Evolutionary conservation across 2,329 filamentous ascomycete genomes (phyloP).

Genomic region (Pseudocercospora macadamiae): DNA sequence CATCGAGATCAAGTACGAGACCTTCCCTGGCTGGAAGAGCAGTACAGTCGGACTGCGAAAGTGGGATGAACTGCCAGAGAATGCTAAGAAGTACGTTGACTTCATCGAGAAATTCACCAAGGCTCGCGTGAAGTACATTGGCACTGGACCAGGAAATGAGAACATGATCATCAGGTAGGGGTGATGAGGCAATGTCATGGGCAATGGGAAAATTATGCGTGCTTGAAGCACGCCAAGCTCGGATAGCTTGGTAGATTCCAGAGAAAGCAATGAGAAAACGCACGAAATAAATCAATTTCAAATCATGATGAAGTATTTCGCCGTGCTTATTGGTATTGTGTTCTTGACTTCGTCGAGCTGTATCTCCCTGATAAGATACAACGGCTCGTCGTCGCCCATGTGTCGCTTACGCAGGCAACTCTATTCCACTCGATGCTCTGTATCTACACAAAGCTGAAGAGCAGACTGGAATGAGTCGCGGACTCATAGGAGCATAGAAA

Average conservation of each 20-base stretch:
- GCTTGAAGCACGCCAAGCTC: constrained; percentile 1
- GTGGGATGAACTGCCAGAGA: constrained; percentile 65
- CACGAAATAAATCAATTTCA: neutral
- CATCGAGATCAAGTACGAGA: constrained; percentile 68
- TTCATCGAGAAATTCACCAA: constrained; percentile 69
- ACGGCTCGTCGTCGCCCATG: too few species aligned
- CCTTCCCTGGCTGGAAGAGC: constrained; percentile 70
- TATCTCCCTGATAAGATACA: too few species aligned
- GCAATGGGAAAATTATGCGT: neutral
- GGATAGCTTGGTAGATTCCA: constrained; percentile 8
- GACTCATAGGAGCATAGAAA: too few species aligned
- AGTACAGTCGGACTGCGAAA: constrained; percentile 62
- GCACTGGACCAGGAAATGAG: constrained; percentile 67
- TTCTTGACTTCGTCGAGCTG: neutral
- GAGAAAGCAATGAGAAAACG: constrained; percentile 8
- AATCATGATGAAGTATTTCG: too few species aligned
- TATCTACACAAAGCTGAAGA: too few species aligned
- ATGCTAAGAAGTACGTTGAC: constrained; percentile 67
- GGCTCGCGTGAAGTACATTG: constrained; percentile 66
- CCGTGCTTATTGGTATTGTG: constrained; percentile 8
- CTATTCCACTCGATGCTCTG: too few species aligned
- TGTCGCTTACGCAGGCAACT: too few species aligned
- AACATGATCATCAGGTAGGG: constrained; percentile 61
- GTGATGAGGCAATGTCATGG: neutral
- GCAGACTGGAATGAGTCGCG: too few species aligned